phyloP scores from a whole-genome alignment of 2,329 filamentous ascomycete genomes.

The Cladosporium colombiae region DNA sequence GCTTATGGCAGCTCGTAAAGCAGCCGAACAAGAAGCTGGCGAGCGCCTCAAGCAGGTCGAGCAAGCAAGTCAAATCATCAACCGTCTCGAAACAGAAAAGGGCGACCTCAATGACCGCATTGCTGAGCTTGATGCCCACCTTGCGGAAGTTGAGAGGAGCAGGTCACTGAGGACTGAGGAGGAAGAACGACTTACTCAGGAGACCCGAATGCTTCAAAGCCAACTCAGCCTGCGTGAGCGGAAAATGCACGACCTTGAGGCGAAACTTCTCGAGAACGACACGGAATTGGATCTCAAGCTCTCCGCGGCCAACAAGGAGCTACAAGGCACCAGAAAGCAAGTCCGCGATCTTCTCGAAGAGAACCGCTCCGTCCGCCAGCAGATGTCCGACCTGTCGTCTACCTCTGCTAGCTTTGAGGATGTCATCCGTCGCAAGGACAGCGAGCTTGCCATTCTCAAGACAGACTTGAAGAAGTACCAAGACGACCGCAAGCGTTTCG shows the following conservation, averaged over 20 bases:
- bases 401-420: slow-evolving; percentile 96
- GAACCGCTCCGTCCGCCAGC: slow-evolving; percentile 78
- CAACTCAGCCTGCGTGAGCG: slow-evolving; percentile 86
- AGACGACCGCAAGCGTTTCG: slow-evolving; percentile 74
- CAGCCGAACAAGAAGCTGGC: slow-evolving; percentile 81
- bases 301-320: slow-evolving; percentile 73
- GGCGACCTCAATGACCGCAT: slow-evolving; percentile 68
- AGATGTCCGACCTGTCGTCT: slow-evolving; percentile 81
- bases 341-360: slow-evolving; percentile 77
- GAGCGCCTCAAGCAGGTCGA: slow-evolving; percentile 79
- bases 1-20: slow-evolving; percentile 84
- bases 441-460: slow-evolving; percentile 82
- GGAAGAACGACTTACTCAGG: slow-evolving; percentile 74
- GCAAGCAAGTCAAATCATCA: slow-evolving; percentile 85
- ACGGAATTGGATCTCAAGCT: slow-evolving; percentile 89
- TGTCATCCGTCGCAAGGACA: slow-evolving; percentile 88
- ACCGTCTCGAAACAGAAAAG: slow-evolving; percentile 84
- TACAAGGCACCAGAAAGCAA: slow-evolving; percentile 70
- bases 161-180: slow-evolving; percentile 74
- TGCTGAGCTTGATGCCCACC: slow-evolving; percentile 66
- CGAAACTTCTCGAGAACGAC: slow-evolving; percentile 78
- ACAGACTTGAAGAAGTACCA: slow-evolving; percentile 82
- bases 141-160: slow-evolving; percentile 68
- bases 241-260: slow-evolving; percentile 84
- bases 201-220: slow-evolving; percentile 88